Evolutionary conservation across 2,329 filamentous ascomycete genomes (phyloP).

Genomic region (Xylaria arbuscula): DNA sequence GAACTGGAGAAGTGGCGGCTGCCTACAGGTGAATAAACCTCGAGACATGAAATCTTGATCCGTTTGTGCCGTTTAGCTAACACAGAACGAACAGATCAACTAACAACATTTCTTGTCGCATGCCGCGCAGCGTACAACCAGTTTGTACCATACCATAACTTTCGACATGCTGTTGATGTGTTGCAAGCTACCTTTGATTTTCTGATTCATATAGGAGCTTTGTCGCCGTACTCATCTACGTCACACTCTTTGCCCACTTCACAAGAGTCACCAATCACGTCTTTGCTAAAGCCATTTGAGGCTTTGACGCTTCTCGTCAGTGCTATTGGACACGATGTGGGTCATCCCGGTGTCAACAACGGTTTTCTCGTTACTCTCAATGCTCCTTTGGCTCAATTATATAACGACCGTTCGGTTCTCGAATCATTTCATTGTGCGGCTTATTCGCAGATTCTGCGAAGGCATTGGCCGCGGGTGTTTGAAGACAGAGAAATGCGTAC

Average conservation of each 20-base stretch:
- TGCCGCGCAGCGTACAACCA: constrained; percentile 95
- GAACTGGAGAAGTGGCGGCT: constrained; percentile 85
- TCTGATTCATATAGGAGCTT: constrained; percentile 79
- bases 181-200: constrained; percentile 94
- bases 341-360: constrained; percentile 97
- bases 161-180: constrained; percentile 95
- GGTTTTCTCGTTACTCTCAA: constrained; percentile 93
- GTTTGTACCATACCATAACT: constrained; percentile 98
- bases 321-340: constrained; percentile 97
- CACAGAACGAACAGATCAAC: constrained; percentile 68
- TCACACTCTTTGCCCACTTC: constrained; percentile 46
- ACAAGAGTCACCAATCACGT: constrained; percentile 73
- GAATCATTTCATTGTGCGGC: constrained; percentile 98
- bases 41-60: constrained; percentile 26
- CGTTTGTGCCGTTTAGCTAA: constrained; percentile 53
- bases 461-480: constrained; percentile 89
- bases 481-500: constrained; percentile 82
- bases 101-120: constrained; percentile 86
- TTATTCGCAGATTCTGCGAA: constrained; percentile 92
- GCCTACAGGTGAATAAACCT: constrained; percentile 71
- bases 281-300: constrained; percentile 85
- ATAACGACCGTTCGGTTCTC: constrained; percentile 95
- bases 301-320: constrained; percentile 89
- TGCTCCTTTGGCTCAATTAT: constrained; percentile 90
- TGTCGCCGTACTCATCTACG: constrained; percentile 72